phyloP scores from a whole-genome alignment of 2,329 filamentous ascomycete genomes.

The Neofusicoccum umdonicola region DNA sequence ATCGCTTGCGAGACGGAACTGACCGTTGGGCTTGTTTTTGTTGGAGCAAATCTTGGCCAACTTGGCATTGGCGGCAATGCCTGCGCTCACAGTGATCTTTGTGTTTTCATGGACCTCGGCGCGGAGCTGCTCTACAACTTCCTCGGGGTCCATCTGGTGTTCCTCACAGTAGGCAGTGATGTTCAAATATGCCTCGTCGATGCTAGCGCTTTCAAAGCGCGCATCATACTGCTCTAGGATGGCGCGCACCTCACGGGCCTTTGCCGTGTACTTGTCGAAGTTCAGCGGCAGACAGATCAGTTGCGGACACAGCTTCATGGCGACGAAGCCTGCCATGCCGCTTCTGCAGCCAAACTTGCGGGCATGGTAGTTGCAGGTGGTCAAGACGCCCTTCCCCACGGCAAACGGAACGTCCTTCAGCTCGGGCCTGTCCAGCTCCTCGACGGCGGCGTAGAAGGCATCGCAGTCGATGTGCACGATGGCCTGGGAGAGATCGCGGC shows the following conservation, averaged over 20 bases:
- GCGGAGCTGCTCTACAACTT: slow-evolving; percentile 75
- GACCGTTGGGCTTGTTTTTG: slow-evolving; percentile 93
- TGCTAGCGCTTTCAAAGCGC: slow-evolving; percentile 87
- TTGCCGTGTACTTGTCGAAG: slow-evolving; percentile 86
- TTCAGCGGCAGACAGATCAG: slow-evolving; percentile 80
- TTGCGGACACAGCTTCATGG: slow-evolving; percentile 87
- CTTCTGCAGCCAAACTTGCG: slow-evolving; percentile 86
- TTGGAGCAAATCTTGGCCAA: slow-evolving; percentile 96
- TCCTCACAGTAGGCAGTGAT: slow-evolving; percentile 78
- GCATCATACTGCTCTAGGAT: slow-evolving; percentile 86
- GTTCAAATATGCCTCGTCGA: slow-evolving; percentile 95
- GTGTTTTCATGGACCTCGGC: slow-evolving; percentile 72
- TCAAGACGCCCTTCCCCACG: slow-evolving; percentile 72
- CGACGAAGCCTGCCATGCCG: slow-evolving; percentile 95
- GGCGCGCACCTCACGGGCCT: slow-evolving; percentile 81
- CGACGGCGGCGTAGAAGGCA: slow-evolving; percentile 94
- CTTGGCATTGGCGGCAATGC: slow-evolving; percentile 89
- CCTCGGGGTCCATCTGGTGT: slow-evolving; percentile 66
- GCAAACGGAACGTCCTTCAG: slow-evolving; percentile 85
- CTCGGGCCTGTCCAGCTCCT: slow-evolving; percentile 72
- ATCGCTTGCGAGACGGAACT: slow-evolving; percentile 73
- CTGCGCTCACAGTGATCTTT: slow-evolving; percentile 85
- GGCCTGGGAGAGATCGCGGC: slow-evolving; percentile 76
- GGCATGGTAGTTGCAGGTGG: slow-evolving; percentile 83
- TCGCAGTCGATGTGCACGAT: slow-evolving; percentile 96